Conservation (phyloP, 148 eudicot species). For the Arctostaphylos glauca region DNA sequence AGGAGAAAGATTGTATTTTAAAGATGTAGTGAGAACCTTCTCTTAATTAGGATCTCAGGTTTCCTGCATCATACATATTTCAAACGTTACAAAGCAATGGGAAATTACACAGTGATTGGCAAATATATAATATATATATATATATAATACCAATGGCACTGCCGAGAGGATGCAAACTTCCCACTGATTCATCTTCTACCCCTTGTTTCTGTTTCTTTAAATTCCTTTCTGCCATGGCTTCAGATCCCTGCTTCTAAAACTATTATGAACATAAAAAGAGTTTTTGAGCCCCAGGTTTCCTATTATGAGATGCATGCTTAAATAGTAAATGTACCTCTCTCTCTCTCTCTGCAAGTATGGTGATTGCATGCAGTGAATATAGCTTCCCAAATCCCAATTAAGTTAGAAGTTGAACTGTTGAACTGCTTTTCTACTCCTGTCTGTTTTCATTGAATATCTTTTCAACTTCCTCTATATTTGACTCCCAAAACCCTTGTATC, state of each 20-base stretch:
- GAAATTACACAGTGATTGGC: too few relatives aligned
- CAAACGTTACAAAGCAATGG: neutral
- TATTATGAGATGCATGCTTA: too few relatives aligned
- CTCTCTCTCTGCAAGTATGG: too few relatives aligned
- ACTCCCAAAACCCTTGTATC: neutral
- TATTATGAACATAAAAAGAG: too few relatives aligned
- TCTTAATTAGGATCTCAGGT: neutral
- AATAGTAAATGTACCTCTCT: too few relatives aligned
- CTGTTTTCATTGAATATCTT: neutral
- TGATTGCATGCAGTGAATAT: neutral
- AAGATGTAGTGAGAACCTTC: neutral
- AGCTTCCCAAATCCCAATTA: neutral
- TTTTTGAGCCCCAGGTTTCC: too few relatives aligned
- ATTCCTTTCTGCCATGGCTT: too few relatives aligned
- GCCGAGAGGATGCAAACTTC: too few relatives aligned
- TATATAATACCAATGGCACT: neutral
- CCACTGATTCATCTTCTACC: too few relatives aligned
- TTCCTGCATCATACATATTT: neutral
- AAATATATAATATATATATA: too few relatives aligned
- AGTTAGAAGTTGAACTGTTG: neutral
- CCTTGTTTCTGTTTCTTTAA: too few relatives aligned
- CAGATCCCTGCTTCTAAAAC: too few relatives aligned
- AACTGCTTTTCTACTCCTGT: neutral
- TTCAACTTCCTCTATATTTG: neutral
- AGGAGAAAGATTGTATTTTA: neutral